Base-by-base conservation (phyloP, 768 basidiomycete species). In the Rhizopogon salebrosus region DNA sequence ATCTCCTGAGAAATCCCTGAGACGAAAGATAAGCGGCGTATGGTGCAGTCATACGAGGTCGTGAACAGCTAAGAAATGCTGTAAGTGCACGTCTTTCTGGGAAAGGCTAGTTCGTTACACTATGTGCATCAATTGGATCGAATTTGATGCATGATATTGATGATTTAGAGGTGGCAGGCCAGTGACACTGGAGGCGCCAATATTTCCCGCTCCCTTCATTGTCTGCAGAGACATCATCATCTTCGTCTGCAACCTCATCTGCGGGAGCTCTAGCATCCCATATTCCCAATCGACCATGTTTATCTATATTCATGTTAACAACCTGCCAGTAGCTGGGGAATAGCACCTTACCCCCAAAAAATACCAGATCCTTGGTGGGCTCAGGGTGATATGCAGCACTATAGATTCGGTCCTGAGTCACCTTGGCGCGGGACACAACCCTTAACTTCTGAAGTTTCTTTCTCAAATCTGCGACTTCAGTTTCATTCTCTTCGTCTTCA, bases 331-430 rank as follows among this genome's bases (percentile, higher is more conserved):
- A 9, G 26, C 20, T 46, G 48, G 24, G 49, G 29, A 40, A 35
- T 13, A 7, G 39, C 18, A 35, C 51, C 61, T 55, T 54, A 86
- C 89, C 89, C 65, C 91, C 91, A 64, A 92, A 89, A 64, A 92
- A 92, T n/a, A 93, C 77, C 11, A 93, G 66, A 66, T 93, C 91
- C 60, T 88, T 90, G 11, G 83, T 79, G 18, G 76, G 73, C 57
- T 89, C 89, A 4, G 90, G 88, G 63, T 93, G 91, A 65, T 87
- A 93, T 13, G 81, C 82, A 29, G 87, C 84, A 56, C 85, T 84
- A 60, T 93, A 93, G 1, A 93, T 63, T 20, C 91, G 72, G 54
- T 86, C 77, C 56, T 81, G 73, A 1, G 86, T 90, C 7, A 92
- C 89, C 66, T 92, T 92, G 13, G 90, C 90, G 51, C 88, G 76